Evolutionary conservation across 2,329 filamentous ascomycete species (phyloP).

Genomic region (Pyrenochaeta sp.): DNA sequence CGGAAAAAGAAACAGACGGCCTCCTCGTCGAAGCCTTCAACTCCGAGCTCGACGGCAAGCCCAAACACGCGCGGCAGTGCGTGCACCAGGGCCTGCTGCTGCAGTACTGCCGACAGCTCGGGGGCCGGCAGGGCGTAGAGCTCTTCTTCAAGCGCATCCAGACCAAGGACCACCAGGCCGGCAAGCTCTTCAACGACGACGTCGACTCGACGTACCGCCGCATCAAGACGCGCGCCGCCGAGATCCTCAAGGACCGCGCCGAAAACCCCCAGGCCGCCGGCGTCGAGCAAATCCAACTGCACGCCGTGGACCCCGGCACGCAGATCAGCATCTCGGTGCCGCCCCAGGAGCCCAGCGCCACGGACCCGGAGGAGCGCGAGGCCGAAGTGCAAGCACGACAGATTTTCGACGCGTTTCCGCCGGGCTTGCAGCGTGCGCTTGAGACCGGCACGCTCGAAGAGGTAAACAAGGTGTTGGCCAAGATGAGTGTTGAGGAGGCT

Average conservation of each 20-base stretch:
- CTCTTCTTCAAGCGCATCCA: constrained; percentile 98
- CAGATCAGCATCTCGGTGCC: constrained; percentile 90
- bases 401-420: constrained; percentile 84
- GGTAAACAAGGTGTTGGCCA: constrained; percentile 85
- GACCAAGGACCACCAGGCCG: constrained; percentile 86
- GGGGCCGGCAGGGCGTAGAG: constrained; percentile 84
- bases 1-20: constrained; percentile 88
- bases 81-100: constrained; percentile 92
- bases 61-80: constrained; percentile 81
- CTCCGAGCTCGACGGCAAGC: constrained; percentile 76
- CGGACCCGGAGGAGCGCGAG: constrained; percentile 63
- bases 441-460: constrained; percentile 89
- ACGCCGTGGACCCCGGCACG: constrained; percentile 92
- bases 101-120: constrained; percentile 92
- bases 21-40: constrained; percentile 93
- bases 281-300: constrained; percentile 95
- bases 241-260: constrained; percentile 70
- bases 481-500: constrained; percentile 87
- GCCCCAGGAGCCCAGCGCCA: constrained; percentile 56
- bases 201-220: constrained; percentile 85
- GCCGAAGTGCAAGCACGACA: constrained; percentile 67
- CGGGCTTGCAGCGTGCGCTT: constrained; percentile 81
- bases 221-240: constrained; percentile 78
- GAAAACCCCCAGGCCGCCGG: constrained; percentile 64
- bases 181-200: constrained; percentile 90